Conservation (phyloP, 2,329 filamentous ascomycete genomes). For the Arthrinium puccinioides region DNA sequence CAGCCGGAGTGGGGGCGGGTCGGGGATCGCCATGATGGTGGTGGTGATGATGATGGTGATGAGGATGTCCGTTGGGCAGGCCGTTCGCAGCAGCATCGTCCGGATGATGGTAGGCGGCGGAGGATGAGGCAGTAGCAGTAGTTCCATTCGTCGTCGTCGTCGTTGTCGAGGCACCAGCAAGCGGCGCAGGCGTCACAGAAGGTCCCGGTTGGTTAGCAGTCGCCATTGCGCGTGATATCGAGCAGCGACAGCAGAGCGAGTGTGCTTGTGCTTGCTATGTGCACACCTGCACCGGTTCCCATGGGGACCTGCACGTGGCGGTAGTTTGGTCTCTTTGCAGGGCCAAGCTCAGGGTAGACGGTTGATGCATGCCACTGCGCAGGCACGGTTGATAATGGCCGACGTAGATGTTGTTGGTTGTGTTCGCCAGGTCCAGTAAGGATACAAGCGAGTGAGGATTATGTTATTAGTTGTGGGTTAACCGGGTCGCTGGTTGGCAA, state of each 20-base stretch:
- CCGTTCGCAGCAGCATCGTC: slow-evolving; percentile 19
- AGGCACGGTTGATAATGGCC: too few species aligned
- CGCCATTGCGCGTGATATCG: slow-evolving; percentile 24
- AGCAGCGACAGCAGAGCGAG: slow-evolving; percentile 4
- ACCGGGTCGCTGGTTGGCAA: too few species aligned
- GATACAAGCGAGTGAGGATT: too few species aligned
- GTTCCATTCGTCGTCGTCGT: slow-evolving; percentile 21
- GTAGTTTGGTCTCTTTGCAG: too few species aligned
- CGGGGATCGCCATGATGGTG: slow-evolving; percentile 32
- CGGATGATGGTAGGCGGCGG: slow-evolving; percentile 16
- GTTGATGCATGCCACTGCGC: background rate
- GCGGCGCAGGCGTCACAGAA: slow-evolving; percentile 22
- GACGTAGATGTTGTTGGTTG: too few species aligned
- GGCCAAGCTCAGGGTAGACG: background rate
- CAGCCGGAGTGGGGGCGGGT: slow-evolving; percentile 35
- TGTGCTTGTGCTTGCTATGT: too few species aligned
- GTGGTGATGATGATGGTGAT: slow-evolving; percentile 24
- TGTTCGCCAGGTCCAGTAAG: too few species aligned
- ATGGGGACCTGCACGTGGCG: too few species aligned
- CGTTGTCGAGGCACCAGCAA: slow-evolving; percentile 14
- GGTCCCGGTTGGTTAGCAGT: slow-evolving; percentile 25
- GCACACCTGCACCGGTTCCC: too few species aligned
- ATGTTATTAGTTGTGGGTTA: too few species aligned
- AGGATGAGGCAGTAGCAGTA: slow-evolving; percentile 15
- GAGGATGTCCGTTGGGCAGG: slow-evolving; percentile 24